Conservation (phyloP, 2,329 filamentous ascomycete species). For the Tolypocladium paradoxum region DNA sequence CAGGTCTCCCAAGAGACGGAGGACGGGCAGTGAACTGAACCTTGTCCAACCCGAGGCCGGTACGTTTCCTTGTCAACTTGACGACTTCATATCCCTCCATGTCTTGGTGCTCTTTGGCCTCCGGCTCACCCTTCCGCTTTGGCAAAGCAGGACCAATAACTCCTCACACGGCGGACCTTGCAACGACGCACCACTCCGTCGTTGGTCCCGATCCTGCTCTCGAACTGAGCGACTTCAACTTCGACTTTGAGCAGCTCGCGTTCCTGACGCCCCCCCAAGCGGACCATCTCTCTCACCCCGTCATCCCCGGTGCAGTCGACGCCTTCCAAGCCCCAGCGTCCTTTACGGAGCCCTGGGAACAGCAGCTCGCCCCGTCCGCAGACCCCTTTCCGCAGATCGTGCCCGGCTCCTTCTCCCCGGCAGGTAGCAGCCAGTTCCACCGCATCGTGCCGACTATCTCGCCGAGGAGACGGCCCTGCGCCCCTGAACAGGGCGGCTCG, state of each 20-base stretch:
- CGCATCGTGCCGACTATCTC: constrained; percentile 5
- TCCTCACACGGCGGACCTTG: constrained; percentile 11
- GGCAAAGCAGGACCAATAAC: constrained; percentile 17
- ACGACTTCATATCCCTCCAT: neutral
- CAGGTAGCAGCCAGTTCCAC: neutral
- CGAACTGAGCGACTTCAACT: constrained; percentile 22
- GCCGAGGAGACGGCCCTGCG: constrained; percentile 8
- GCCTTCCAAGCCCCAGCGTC: constrained; percentile 6
- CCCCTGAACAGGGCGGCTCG: constrained; percentile 11
- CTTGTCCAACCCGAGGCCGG: constrained; percentile 23
- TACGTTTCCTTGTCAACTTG: constrained; percentile 14
- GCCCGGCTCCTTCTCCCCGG: neutral
- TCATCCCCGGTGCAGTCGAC: constrained; percentile 8
- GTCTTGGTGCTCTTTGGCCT: constrained; percentile 8
- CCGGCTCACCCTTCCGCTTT: constrained; percentile 10
- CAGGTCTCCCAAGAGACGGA: constrained; percentile 26
- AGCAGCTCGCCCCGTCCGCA: constrained; percentile 5
- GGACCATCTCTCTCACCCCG: constrained; percentile 18
- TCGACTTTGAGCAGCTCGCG: constrained; percentile 22
- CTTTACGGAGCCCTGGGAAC: constrained; percentile 15
- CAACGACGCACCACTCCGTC: constrained; percentile 14
- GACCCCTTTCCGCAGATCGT: constrained; percentile 4
- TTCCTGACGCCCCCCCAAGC: constrained; percentile 14
- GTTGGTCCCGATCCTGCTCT: constrained; percentile 18
- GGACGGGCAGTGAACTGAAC: constrained; percentile 21